These are phyloP conservation scores for Coniophora puteana DNA, from an alignment of 1,284 basidiomycete genomes.

Conservation along the genomic window DNA sequence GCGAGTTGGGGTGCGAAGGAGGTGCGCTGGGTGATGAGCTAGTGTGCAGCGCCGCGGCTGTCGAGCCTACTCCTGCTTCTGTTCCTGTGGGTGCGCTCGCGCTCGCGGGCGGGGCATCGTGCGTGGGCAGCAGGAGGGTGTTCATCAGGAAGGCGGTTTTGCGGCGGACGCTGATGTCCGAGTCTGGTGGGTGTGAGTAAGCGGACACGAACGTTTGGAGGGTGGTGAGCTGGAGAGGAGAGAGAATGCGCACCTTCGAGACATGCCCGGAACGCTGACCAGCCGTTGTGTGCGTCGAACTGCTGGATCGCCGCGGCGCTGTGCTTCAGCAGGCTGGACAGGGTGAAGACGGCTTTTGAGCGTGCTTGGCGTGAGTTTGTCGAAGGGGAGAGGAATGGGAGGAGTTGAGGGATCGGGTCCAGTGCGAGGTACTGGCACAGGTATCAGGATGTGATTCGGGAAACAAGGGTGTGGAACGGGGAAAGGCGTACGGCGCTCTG, in stretches of 20 bases:
- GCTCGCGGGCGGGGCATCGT: constrained; percentile 14
- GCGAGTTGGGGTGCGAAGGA: constrained; percentile 65
- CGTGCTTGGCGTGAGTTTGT: constrained; percentile 49
- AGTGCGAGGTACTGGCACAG: constrained; percentile 63
- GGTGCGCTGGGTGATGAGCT: constrained; percentile 16
- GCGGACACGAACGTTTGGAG: constrained; percentile 8
- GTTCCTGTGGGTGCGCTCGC: constrained; percentile 14
- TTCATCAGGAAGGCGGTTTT: constrained; percentile 87
- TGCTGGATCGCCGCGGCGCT: constrained; percentile 63
- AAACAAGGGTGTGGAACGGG: neutral
- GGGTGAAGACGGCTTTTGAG: constrained; percentile 84
- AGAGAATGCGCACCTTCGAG: constrained; percentile 52
- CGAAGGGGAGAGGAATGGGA: constrained; percentile 60
- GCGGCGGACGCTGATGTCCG: constrained; percentile 73
- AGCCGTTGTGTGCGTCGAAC: constrained; percentile 63
- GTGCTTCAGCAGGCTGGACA: constrained; percentile 86
- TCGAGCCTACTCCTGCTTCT: too few relatives aligned
- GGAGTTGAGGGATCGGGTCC: constrained; percentile 65
- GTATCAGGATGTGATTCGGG: constrained; percentile 5
- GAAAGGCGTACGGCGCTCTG: constrained; percentile 71
- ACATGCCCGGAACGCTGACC: constrained; percentile 59
- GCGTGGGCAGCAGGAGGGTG: constrained; percentile 65
- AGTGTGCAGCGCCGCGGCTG: constrained; percentile 14
- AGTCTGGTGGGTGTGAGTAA: constrained; percentile 48
- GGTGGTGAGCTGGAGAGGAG: constrained; percentile 1